Evolutionary conservation across 1,284 basidiomycete species (phyloP), one percentile per base, ranked within the genome.

Genomic region (Trichosporon sp.): DNA sequence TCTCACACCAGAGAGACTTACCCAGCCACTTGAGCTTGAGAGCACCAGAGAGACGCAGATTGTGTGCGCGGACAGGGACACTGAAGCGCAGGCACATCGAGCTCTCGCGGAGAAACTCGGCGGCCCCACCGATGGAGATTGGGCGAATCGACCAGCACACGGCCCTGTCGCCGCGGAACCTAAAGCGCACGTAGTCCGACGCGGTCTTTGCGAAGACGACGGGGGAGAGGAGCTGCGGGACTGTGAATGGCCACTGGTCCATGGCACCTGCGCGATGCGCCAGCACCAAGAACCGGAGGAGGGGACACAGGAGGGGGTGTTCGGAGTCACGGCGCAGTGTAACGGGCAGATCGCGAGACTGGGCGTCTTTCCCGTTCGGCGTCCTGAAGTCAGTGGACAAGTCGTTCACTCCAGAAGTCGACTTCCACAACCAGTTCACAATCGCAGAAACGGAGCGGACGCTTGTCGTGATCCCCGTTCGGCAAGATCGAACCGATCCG

Each of bases 11-110:
- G 10, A 56, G 8, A 56, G 7, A 31, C 54, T 56, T 32, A 56
- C 54, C 54, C 8, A 56, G 54, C 54, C 54, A 56, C 54, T 56
- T 56, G 21, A 56, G 40, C 40, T 43, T 43, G 40, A 43, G 40
- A 12, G 40, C 40, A 2, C 8, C 40, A 8, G 40, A 43, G 5
- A 12, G 6, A 12, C 40, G 40, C 40, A 43, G 40, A 43, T 12
- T 43, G 40, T 43, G 40, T 11, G 40, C 40, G 12, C 40, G 40
- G 4, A 43, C 40, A 2, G 40, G 5, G 40, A 43, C 12, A 11
- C 40, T 43, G 10, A 21, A 51, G n/a, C 48, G 2, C 4, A 19
- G 48, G 12, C 16, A 21, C 11, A 12, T 1, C 6, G 48, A 19
- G 48, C n/a, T 19, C 7, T 51, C 48, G 11, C 48, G n/a, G 16